Conservation (phyloP, 1,139 yeast species). For the Arxiozyma bovina region DNA sequence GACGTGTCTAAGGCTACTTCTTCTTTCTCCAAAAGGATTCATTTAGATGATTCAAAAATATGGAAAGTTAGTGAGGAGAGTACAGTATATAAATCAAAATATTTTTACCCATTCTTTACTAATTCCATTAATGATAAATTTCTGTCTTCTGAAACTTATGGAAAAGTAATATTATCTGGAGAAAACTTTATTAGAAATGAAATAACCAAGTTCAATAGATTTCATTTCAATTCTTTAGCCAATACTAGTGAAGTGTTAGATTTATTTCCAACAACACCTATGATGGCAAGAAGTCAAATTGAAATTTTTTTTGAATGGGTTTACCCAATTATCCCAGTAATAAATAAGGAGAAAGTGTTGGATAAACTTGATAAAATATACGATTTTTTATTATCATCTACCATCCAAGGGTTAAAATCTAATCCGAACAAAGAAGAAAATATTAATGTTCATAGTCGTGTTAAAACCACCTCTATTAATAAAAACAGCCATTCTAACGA, state of each 20-base stretch:
- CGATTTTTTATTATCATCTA: constrained; percentile 2
- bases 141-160: constrained; percentile 11
- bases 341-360: constrained; percentile 9
- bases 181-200: constrained; percentile 15
- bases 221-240: constrained; percentile 6
- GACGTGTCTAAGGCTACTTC: background rate
- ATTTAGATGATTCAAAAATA: constrained; percentile 2
- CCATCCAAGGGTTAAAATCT: background rate
- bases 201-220: constrained; percentile 16
- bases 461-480: no score
- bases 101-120: constrained; percentile 21
- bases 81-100: constrained; percentile 17
- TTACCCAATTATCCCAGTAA: constrained; percentile 23
- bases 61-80: constrained; percentile 4
- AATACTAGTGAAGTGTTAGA: constrained; percentile 13
- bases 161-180: constrained; percentile 4
- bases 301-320: constrained; percentile 17
- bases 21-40: background rate
- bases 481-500: background rate
- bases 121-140: constrained; percentile 18
- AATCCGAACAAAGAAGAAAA: no score
- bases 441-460: no score
- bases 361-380: constrained; percentile 8
- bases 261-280: constrained; percentile 14
- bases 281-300: constrained; percentile 12